phyloP scores from a whole-genome alignment of 768 basidiomycete species.

The Ephemerocybe angulata region DNA sequence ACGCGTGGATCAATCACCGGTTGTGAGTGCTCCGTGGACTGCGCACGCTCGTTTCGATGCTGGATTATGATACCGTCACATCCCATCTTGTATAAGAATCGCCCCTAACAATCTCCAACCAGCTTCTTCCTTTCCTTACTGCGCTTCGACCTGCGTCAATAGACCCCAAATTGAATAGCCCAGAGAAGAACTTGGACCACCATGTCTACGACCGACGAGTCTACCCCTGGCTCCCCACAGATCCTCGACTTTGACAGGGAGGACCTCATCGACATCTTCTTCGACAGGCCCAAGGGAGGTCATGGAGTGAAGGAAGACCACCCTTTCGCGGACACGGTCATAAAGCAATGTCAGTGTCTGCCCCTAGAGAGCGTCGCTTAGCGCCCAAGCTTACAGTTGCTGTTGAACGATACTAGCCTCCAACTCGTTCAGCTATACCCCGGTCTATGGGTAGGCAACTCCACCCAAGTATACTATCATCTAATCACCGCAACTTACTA shows the following conservation, averaged over 20 bases:
- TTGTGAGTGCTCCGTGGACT: neutral
- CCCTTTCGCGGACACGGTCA: slow-evolving; percentile 50
- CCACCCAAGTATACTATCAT: neutral
- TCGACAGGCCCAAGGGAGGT: neutral
- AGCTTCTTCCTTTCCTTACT: neutral
- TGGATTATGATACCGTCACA: no score
- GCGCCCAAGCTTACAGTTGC: neutral
- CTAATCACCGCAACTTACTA: slow-evolving; percentile 7
- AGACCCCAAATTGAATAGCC: no score
- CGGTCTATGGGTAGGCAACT: slow-evolving; percentile 41
- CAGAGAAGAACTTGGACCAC: neutral
- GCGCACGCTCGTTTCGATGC: neutral
- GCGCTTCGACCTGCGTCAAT: no score
- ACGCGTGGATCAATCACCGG: neutral
- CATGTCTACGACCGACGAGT: neutral
- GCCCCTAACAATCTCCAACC: neutral
- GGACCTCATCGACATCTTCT: slow-evolving; percentile 5
- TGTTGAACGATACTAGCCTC: slow-evolving; percentile 40
- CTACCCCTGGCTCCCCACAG: neutral
- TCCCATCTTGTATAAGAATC: neutral
- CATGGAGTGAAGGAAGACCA: slow-evolving; percentile 11
- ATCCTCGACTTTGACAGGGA: neutral
- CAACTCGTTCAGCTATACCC: slow-evolving; percentile 43
- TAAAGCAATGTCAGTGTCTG: slow-evolving; percentile 30
- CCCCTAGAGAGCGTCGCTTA: neutral